These are phyloP conservation scores for Collybia sordida DNA, from an alignment of 768 basidiomycete species.

Conservation along the genomic window DNA sequence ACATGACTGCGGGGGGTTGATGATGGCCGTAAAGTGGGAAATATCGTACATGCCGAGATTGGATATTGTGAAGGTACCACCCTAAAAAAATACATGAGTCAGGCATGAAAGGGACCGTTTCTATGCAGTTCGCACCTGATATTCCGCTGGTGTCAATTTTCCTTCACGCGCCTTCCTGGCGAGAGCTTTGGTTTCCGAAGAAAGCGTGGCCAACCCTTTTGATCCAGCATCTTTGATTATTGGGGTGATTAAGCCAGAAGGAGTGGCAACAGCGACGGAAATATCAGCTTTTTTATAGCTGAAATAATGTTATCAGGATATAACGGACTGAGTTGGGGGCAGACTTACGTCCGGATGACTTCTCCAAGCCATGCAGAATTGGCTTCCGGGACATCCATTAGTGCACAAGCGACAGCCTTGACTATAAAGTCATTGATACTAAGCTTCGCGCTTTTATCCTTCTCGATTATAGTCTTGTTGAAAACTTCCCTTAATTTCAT, in stretches of 20 bases:
- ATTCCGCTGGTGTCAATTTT: constrained; percentile 92
- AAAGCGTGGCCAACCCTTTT: constrained; percentile 92
- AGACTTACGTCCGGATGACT: constrained; percentile 86
- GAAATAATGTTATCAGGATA: constrained; percentile 3
- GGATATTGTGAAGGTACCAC: constrained; percentile 98
- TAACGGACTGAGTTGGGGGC: neutral
- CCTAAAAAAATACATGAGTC: constrained; percentile 43
- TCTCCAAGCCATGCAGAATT: constrained; percentile 99
- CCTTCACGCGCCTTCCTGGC: constrained; percentile 97
- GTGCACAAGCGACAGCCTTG: constrained; percentile 89
- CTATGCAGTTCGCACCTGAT: constrained; percentile 61
- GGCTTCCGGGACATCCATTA: constrained; percentile 94
- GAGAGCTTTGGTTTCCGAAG: constrained; percentile 86
- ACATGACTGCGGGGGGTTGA: constrained; percentile 98
- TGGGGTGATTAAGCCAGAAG: constrained; percentile 94
- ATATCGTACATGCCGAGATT: constrained; percentile 99
- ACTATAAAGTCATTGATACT: constrained; percentile 98
- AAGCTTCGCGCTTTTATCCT: constrained; percentile 89
- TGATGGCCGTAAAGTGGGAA: constrained; percentile 96
- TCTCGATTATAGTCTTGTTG: constrained; percentile 83
- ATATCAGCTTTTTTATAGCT: constrained; percentile 98
- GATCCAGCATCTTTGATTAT: constrained; percentile 92
- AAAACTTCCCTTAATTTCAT: constrained; percentile 93
- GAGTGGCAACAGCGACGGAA: constrained; percentile 94
- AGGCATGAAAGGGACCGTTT: neutral